Base-by-base conservation (phyloP, 495 filamentous ascomycete genomes). In the Aspergillus leporis region DNA sequence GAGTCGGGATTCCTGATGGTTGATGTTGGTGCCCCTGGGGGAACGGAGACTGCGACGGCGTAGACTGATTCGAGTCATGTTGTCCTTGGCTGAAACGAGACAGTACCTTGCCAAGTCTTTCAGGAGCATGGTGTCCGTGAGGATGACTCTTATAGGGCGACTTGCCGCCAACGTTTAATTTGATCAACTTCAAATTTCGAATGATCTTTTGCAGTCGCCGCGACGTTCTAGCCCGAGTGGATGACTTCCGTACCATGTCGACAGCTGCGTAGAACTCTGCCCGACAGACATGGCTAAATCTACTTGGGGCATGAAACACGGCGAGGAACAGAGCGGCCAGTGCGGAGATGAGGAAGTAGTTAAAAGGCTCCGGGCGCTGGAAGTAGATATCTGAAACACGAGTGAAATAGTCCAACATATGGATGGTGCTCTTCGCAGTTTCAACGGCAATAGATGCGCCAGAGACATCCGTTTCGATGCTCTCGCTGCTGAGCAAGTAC, bases 231-330 rank as follows among this genome's bases (percentile, higher is more conserved):
- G 70, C 74, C 6, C 72, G 65, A 5, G 72, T 75, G 0, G 73
- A 71, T 9, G 76, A 85, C 41, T 86, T 85, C 56, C 90, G 85
- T 30, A 95, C 87, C 45, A 93, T 80, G 47, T 92, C 89, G 6
- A 93, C 82, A 0, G 89, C 91, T 67, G 87, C 84, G 69, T 92
- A 91, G 64, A 93, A 95, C 67, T 93, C 90, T 18, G 83, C 81
- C 4, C 89, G 80, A 63, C 89, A 90, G 22, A 78, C 66, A 9
- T 81, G 75, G 57, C 83, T 87, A 69, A 93, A 95, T 43, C 85
- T 81, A 3, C 85, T 75, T 0, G 91, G 90, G 0, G 90, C 89
- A 68, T 95, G 90, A 7, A 86, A 81, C 0, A 90, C 88, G 0
- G 90, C 90, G 0, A 95, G 81, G 63, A 93, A 92, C 2, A 95